Evolutionary conservation across 345 rosid genomes (phyloP), one percentile per base, ranked within the genome.

Genomic region (Trapa bicornis): DNA sequence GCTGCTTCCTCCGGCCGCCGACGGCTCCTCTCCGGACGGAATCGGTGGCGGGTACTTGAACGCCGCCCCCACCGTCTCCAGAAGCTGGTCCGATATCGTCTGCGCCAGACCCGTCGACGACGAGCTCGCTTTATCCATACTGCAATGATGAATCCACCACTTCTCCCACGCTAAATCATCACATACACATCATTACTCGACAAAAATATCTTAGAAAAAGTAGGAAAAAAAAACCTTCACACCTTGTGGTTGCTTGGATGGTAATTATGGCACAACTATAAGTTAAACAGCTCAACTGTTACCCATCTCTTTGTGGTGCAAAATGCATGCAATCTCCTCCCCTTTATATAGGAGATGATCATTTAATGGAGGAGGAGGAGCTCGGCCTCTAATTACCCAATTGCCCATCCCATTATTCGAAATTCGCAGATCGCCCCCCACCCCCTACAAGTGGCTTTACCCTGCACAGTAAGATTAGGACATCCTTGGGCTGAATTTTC

Each of bases 81-180:
- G 74, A 66, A 90, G 64, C 47, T 93, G 96, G 42, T 93, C 98
- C 3, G 98, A 93, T 42, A 83, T 88, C 33, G 97, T 90, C 68
- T 97, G 71, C n/a, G 76, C 80, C 75, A 90, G 77, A 32, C 85
- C 80, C 1, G 38, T 32, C 3, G 89, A 70, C 9, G 85, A 70
- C 12, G 85, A 71, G 73, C 72, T 75, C 73, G 77, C 73, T 76
- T 80, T 93, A 71, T 88, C 96, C 85, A 76, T 80, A 17, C 29
- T n/a, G 5, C 17, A 43, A 17, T 35, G 48, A 45, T 6, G 48
- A 13, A 45, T 45, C 48, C 2, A 8, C 7, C 43, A 41, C 43
- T 41, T 41, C 48, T 0, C 45, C 45, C 7, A 7, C 13, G 11
- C 13, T 45, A 32, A n/a, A n/a, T 0, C 35, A 54, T 22, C 1